These are phyloP conservation scores for Monosporascus sp. DNA, from an alignment of 2,329 filamentous ascomycete genomes.

Conservation along the genomic window DNA sequence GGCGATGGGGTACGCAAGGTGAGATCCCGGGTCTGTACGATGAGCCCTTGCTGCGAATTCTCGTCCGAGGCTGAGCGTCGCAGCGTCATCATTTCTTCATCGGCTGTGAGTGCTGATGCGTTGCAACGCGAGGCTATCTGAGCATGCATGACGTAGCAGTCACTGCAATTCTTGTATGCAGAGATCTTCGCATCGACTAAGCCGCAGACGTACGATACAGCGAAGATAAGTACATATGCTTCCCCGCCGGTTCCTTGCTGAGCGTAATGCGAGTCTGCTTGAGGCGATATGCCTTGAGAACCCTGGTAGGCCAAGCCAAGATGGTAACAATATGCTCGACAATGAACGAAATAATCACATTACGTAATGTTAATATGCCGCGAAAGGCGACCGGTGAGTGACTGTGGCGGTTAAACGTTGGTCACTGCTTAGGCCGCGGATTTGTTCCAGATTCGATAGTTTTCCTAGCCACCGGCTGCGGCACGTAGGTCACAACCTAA, in stretches of 20 bases:
- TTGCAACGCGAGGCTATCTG: background rate
- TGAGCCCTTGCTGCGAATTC: slow-evolving; percentile 17
- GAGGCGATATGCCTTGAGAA: background rate
- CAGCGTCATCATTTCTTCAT: background rate
- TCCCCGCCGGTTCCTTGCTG: background rate
- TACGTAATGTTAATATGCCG: background rate
- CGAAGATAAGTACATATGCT: background rate
- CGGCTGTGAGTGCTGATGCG: background rate
- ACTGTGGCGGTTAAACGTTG: background rate
- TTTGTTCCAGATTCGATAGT: background rate
- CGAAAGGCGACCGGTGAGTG: background rate
- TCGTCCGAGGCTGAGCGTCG: background rate
- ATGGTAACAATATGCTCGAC: background rate
- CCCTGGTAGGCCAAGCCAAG: background rate
- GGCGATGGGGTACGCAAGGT: slow-evolving; percentile 16
- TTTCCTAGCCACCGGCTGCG: background rate
- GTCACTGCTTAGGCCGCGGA: background rate
- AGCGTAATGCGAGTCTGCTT: background rate
- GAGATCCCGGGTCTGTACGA: slow-evolving; percentile 28
- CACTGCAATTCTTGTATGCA: background rate
- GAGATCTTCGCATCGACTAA: background rate
- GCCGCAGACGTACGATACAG: background rate
- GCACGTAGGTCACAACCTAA: background rate
- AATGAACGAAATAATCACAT: background rate
- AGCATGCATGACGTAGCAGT: background rate